A percentile compares a stretch with the other conserved stretches of the same genome.
Conservation (phyloP, 140 eudicot species). For the Flaveria floridana region DNA sequence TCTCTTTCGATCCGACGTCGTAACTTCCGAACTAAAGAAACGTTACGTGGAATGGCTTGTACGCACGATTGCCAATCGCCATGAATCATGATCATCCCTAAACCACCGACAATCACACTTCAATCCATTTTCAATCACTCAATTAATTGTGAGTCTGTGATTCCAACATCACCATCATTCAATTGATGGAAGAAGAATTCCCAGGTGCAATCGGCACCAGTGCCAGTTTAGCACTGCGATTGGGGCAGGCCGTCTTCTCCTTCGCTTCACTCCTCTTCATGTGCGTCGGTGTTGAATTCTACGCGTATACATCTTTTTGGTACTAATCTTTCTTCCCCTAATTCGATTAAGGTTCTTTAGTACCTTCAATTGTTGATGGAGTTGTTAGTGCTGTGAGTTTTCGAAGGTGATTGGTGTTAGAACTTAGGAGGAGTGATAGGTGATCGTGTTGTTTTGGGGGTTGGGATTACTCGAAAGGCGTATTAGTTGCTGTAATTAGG, state of each 20-base stretch:
- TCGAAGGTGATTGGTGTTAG: neutral
- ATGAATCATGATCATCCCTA: conserved; percentile 12
- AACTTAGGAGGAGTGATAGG: too few species aligned
- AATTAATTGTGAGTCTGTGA: neutral
- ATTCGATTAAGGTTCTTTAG: neutral
- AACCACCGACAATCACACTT: neutral
- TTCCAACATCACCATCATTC: neutral
- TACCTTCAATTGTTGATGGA: neutral
- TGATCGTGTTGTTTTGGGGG: too few species aligned
- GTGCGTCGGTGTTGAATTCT: conserved; percentile 77
- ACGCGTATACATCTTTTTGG: conserved; percentile 93
- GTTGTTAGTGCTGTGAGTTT: neutral
- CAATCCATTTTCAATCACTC: neutral
- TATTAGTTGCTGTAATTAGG: too few species aligned
- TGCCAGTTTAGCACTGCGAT: conserved; percentile 83
- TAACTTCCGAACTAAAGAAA: conserved; percentile 23
- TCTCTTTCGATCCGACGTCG: conserved; percentile 26
- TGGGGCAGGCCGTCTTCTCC: conserved; percentile 83
- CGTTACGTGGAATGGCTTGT: conserved; percentile 31
- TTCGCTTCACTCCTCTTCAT: conserved; percentile 84
- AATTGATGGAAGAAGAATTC: conserved; percentile 48
- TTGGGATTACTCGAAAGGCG: too few species aligned
- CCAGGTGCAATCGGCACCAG: conserved; percentile 94
- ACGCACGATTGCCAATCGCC: conserved; percentile 33
- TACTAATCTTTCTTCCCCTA: conserved; percentile 26